A percentile compares a stretch with the other conserved stretches of the same genome.
Conservation (phyloP, 768 basidiomycete species). For the Russula sp. region DNA sequence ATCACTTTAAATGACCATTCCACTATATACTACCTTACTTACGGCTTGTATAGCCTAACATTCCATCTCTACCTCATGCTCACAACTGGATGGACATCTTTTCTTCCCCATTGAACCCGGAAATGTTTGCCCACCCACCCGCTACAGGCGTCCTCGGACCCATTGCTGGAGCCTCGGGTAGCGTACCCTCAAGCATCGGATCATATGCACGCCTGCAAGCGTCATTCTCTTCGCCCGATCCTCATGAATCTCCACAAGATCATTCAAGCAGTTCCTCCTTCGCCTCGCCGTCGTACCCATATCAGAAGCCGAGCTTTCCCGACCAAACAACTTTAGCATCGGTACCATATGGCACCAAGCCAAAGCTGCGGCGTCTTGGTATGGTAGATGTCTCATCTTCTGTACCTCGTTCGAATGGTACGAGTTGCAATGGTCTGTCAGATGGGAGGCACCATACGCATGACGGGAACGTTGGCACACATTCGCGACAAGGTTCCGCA, state of each 20-base stretch:
- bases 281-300: neutral
- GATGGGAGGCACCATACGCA: neutral
- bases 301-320: neutral
- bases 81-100: slow-evolving; percentile 54
- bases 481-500: slow-evolving; percentile 15
- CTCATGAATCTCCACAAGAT: neutral
- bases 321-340: neutral
- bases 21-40: slow-evolving; percentile 16
- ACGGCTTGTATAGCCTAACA: slow-evolving; percentile 22
- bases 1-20: neutral
- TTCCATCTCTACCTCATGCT: slow-evolving; percentile 24
- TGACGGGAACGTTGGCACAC: neutral
- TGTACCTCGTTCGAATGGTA: neutral
- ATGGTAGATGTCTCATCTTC: neutral
- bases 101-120: slow-evolving; percentile 53
- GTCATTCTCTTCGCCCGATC: neutral
- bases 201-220: slow-evolving; percentile 19
- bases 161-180: slow-evolving; percentile 30
- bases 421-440: neutral
- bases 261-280: neutral
- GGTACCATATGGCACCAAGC: neutral
- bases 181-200: slow-evolving; percentile 34
- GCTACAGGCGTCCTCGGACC: slow-evolving; percentile 51
- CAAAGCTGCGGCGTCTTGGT: neutral
- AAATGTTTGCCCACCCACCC: slow-evolving; percentile 52